These are phyloP conservation scores for Cyclotella distinguenda DNA, from an alignment of 108 stramenopile genomes.

Conservation along the genomic window DNA sequence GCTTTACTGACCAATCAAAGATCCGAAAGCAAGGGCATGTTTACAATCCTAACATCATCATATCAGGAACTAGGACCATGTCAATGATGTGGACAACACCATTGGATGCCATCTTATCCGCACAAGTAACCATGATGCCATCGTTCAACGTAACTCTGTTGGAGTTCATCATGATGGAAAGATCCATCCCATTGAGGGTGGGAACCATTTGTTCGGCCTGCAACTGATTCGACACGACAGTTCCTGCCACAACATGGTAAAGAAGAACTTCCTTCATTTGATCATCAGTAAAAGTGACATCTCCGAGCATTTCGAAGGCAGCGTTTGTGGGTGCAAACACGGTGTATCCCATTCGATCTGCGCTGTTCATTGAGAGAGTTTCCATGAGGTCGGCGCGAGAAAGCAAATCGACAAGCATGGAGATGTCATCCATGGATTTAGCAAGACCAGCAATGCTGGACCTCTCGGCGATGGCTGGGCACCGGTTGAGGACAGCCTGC, in stretches of 20 bases:
- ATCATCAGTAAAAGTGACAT: constrained; percentile 9
- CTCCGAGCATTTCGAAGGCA: constrained; percentile 38
- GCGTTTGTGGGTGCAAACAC: constrained; percentile 49
- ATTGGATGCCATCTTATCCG: constrained; percentile 10
- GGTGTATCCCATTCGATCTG: constrained; percentile 29
- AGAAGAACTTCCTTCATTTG: constrained; percentile 17
- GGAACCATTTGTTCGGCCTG: constrained; percentile 6
- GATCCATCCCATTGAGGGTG: constrained; percentile 3
- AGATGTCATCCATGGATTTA: constrained; percentile 9
- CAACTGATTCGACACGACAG: constrained; percentile 9
- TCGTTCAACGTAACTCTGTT: background rate
- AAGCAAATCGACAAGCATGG: constrained; percentile 24
- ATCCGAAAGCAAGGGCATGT: no score
- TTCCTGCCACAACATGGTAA: constrained; percentile 16
- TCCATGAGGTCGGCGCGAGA: constrained; percentile 20
- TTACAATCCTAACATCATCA: no score
- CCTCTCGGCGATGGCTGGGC: background rate
- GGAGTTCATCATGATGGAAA: background rate
- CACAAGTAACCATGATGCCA: background rate
- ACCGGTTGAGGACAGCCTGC: background rate
- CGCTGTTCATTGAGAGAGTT: constrained; percentile 8
- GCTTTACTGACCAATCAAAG: no score
- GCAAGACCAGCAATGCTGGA: constrained; percentile 14
- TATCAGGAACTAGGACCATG: constrained; percentile 4
- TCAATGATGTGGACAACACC: constrained; percentile 15